Base-by-base conservation (phyloP, 371 early-diverging fungal species). In the Actinomucor elegans region DNA sequence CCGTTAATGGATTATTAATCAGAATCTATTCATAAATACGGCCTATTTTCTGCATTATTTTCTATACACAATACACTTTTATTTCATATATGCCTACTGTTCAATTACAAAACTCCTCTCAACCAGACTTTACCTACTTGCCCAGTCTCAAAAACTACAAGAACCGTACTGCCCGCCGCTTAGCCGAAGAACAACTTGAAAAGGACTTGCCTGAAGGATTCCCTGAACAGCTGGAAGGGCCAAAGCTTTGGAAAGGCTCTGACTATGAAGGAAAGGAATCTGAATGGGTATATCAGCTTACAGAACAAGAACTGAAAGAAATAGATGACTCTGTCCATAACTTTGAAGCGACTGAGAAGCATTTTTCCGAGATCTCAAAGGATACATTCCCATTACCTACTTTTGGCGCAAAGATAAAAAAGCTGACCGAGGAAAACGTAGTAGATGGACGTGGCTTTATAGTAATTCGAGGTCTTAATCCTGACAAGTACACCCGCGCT, bases 111-210 rank as follows among this genome's bases (percentile, higher is more conserved):
- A 66, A 66, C 36, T 38, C 49, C 12, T 54, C 55, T n/a, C 67
- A 66, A 31, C 67, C 67, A 26, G 63, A 66, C 23, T 51, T 67
- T 36, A 67, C 62, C 24, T 67, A 67, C 26, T 34, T 67, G 14
- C 67, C 67, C 38, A 49, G 59, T n/a, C 42, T 34, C 11, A 48
- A 58, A 20, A 66, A 62, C 32, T 66, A 62, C 48, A 49, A 66
- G 44, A 48, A 32, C 21, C 55, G 67, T 36, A 58, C 59, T 12
- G 55, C 62, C 18, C 62, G 59, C 21, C 67, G 67, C 17, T 44
- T 62, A 5, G 59, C 43, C 8, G 52, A 61, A 34, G 67, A 66
- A 21, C 48, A 52, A 20, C 44, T 66, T 1, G 33, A 42, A 41
- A 61, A 50, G 4, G 47, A 62, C 4, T 50, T 66, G 10, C 67